Percentiles rank a stretch among this genome's conserved stretches.
phyloP scores from a whole-genome alignment of 2,329 filamentous ascomycete genomes.

The Parascedosporium putredinis region DNA sequence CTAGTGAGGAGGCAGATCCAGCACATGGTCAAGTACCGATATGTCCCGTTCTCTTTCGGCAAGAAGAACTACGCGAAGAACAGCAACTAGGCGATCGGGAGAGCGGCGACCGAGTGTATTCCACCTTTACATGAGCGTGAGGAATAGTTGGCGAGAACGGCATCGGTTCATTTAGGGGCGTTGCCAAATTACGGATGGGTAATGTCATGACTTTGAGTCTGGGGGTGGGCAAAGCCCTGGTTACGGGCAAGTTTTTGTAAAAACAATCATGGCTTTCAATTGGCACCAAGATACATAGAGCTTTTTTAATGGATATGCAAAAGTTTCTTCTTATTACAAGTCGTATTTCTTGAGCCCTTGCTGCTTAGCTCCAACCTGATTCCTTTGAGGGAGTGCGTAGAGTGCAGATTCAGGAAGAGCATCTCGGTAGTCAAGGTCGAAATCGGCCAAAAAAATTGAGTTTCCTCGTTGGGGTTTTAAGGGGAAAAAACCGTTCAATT shows the following conservation, averaged over 20 bases:
- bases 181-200: background rate
- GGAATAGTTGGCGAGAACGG: background rate
- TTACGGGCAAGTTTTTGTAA: background rate
- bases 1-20: slow-evolving; percentile 97
- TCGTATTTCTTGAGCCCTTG: no score
- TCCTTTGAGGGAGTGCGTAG: no score
- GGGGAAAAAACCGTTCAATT: no score
- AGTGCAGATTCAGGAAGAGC: background rate
- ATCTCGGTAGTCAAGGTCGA: no score
- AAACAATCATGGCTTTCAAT: background rate
- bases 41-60: slow-evolving; percentile 85
- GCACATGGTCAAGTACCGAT: slow-evolving; percentile 99
- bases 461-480: no score
- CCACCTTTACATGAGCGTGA: background rate
- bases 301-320: slow-evolving; percentile 5
- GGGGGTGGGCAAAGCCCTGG: background rate
- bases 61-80: slow-evolving; percentile 71
- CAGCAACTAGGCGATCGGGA: slow-evolving; percentile 31
- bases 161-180: background rate
- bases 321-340: background rate
- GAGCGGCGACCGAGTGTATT: background rate
- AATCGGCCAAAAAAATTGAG: no score
- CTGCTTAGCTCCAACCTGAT: no score
- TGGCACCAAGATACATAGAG: slow-evolving; percentile 3
- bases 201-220: slow-evolving; percentile 1